These are phyloP conservation scores for Rhizopogon salebrosus DNA, from an alignment of 768 basidiomycete genomes.

Conservation along the genomic window DNA sequence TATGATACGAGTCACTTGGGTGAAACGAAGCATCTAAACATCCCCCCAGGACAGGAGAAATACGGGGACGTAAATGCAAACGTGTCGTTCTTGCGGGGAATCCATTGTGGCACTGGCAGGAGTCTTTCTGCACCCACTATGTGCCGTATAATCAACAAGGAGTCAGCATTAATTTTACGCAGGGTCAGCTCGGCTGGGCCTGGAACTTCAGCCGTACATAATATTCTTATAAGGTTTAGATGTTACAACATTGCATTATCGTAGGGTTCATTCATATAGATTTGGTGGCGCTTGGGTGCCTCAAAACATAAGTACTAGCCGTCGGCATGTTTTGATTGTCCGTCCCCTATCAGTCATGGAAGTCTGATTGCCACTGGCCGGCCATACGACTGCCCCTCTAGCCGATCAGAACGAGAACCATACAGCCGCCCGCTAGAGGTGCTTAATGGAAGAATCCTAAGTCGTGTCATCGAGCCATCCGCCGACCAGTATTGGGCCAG, in stretches of 20 bases:
- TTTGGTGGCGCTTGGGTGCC: no score
- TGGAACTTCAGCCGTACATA: no score
- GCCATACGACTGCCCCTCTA: background rate
- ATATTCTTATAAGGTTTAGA: no score
- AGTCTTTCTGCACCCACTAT: no score
- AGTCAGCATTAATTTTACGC: background rate
- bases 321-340: no score
- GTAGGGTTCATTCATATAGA: no score
- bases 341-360: background rate
- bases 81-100: background rate
- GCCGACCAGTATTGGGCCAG: background rate
- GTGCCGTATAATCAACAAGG: background rate
- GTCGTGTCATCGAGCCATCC: background rate
- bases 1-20: background rate
- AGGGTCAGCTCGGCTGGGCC: background rate
- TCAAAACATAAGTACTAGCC: no score
- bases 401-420: background rate
- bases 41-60: background rate
- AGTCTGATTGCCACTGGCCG: background rate
- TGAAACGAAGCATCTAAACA: background rate
- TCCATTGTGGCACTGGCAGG: background rate
- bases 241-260: no score
- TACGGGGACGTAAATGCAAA: background rate
- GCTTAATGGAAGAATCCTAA: no score
- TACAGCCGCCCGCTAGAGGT: background rate